Evolutionary conservation across 2,329 filamentous ascomycete genomes (phyloP).

Genomic region (Chaetomium olivaceum): DNA sequence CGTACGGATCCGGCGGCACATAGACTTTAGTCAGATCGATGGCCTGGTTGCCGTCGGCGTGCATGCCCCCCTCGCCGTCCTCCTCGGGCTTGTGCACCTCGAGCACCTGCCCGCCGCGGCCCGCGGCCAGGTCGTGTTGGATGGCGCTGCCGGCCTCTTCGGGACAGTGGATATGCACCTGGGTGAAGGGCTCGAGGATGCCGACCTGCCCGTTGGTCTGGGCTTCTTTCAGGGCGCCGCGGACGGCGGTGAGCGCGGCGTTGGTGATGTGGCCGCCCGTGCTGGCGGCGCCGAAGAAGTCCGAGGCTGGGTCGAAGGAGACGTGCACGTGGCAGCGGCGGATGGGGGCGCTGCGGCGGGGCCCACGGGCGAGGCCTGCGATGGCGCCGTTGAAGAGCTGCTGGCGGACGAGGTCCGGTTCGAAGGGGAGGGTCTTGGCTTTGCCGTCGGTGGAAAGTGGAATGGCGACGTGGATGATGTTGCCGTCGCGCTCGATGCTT

Average conservation of each 20-base stretch:
- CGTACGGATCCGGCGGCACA: conserved; percentile 81
- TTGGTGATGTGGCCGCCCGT: conserved; percentile 68
- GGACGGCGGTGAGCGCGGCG: conserved; percentile 63
- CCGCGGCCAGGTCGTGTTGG: conserved; percentile 75
- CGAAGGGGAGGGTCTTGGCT: conserved; percentile 47
- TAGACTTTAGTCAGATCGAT: conserved; percentile 80
- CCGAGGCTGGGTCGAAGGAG: conserved; percentile 62
- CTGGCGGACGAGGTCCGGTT: conserved; percentile 53
- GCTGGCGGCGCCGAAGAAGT: conserved; percentile 71
- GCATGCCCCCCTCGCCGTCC: conserved; percentile 34
- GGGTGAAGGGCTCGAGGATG: conserved; percentile 93
- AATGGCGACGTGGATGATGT: conserved; percentile 61
- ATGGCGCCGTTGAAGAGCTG: conserved; percentile 76
- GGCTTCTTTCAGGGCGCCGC: conserved; percentile 65
- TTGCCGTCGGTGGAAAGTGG: conserved; percentile 51
- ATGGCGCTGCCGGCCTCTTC: conserved; percentile 79
- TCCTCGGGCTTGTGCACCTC: conserved; percentile 62
- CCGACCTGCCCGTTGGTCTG: conserved; percentile 56
- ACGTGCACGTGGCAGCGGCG: conserved; percentile 73
- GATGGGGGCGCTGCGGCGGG: conserved; percentile 75
- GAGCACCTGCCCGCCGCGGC: conserved; percentile 72
- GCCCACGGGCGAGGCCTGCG: conserved; percentile 82
- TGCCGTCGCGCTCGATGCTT: conserved; percentile 65
- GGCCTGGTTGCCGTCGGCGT: conserved; percentile 29
- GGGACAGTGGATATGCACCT: conserved; percentile 80